These are phyloP conservation scores for Trichomonas vaginalis DNA, from an alignment of 208 protist genomes.

Conservation along the genomic window DNA sequence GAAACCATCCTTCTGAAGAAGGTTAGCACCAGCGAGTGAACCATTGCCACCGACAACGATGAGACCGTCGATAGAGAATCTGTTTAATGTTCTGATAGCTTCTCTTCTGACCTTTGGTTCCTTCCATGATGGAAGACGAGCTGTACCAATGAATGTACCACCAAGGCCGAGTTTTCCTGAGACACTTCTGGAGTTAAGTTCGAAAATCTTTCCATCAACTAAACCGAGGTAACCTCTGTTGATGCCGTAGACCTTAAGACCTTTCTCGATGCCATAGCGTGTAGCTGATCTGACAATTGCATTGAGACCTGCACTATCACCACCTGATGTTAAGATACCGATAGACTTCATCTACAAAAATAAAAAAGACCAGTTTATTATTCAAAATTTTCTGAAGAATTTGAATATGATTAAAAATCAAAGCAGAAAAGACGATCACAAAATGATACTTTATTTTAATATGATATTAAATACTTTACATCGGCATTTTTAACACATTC, in stretches of 20 bases:
- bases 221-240: neutral
- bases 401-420: too few species aligned
- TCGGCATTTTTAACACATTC: too few species aligned
- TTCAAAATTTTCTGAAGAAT: too few species aligned
- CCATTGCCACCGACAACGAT: neutral
- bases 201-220: neutral
- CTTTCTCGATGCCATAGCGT: neutral
- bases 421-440: too few species aligned
- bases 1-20: neutral
- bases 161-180: neutral
- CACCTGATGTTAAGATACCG: neutral
- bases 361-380: too few species aligned
- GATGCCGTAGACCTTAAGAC: neutral
- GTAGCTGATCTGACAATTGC: neutral
- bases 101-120: neutral
- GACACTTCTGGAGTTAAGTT: neutral
- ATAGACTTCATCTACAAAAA: neutral
- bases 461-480: too few species aligned
- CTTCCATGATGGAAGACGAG: neutral
- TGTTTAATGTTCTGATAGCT: neutral
- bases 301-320: neutral
- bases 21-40: neutral
- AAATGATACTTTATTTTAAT: too few species aligned
- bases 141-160: neutral
- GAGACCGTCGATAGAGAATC: neutral